Percentiles rank a stretch among this genome's conserved stretches.
Conservation (phyloP, 129 eudicot species). For the Glebionis coronaria region DNA sequence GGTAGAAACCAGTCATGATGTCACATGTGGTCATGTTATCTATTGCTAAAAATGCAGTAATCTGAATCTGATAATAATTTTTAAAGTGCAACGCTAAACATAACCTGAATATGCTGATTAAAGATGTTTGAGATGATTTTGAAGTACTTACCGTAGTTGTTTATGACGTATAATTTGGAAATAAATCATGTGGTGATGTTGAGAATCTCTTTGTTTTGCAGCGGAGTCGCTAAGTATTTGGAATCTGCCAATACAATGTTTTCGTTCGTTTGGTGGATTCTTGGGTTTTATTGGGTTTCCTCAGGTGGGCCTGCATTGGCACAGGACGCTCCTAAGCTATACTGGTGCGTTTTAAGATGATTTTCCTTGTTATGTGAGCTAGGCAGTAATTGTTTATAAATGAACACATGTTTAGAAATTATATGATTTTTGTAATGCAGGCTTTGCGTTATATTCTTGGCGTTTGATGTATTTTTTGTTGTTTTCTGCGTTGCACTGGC, state of each 20-base stretch:
- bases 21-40: no score
- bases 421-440: constrained; percentile 47
- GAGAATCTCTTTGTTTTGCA: constrained; percentile 20
- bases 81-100: no score
- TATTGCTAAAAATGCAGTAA: no score
- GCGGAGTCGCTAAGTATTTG: constrained; percentile 49
- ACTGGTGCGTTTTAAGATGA: constrained; percentile 49
- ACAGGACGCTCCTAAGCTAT: constrained; percentile 56
- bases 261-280: constrained; percentile 84
- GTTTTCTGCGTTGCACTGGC: constrained; percentile 82
- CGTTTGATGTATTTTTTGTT: constrained; percentile 81
- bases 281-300: constrained; percentile 87
- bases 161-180: background rate
- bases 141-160: background rate
- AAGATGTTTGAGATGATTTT: background rate
- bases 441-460: constrained; percentile 75
- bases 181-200: background rate
- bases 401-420: background rate
- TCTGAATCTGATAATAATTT: no score
- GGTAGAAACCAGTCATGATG: no score
- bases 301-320: constrained; percentile 57
- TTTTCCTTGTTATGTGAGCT: background rate
- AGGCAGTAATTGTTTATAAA: background rate
- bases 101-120: background rate
- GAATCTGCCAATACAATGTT: constrained; percentile 87